Conservation (phyloP, 2,329 filamentous ascomycete genomes). For the Cryphonectria radicalis region DNA sequence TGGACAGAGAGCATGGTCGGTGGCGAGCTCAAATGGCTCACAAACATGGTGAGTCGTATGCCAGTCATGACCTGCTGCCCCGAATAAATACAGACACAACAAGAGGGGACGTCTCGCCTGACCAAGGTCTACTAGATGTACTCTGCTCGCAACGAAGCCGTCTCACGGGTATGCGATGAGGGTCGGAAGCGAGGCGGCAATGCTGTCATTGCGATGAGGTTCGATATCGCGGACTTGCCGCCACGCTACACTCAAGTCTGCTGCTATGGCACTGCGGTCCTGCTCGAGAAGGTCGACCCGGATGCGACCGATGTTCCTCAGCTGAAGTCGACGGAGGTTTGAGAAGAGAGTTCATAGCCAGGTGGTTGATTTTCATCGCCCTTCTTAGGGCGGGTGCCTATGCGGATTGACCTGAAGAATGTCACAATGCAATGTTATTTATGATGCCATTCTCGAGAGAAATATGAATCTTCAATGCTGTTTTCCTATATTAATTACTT, state of each 20-base stretch:
- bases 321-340: constrained; percentile 20
- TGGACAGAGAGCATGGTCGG: constrained; percentile 54
- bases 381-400: not conserved
- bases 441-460: not conserved
- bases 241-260: constrained; percentile 62
- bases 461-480: not conserved
- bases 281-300: constrained; percentile 59
- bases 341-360: not conserved
- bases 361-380: not conserved
- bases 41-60: constrained; percentile 48
- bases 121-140: constrained; percentile 48
- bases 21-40: constrained; percentile 64
- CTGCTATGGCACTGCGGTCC: constrained; percentile 63
- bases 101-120: not conserved
- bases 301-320: constrained; percentile 35
- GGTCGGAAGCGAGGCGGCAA: constrained; percentile 62
- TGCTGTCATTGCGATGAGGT: constrained; percentile 62
- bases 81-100: not conserved
- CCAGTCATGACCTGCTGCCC: not conserved
- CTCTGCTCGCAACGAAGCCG: constrained; percentile 61
- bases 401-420: not conserved
- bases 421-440: not conserved
- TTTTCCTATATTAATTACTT: not conserved
- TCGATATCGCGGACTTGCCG: constrained; percentile 57
- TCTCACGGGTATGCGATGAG: constrained; percentile 59